Evolutionary conservation across 1,284 basidiomycete species (phyloP).

Genomic region (Tetrapyrgos nigripes): DNA sequence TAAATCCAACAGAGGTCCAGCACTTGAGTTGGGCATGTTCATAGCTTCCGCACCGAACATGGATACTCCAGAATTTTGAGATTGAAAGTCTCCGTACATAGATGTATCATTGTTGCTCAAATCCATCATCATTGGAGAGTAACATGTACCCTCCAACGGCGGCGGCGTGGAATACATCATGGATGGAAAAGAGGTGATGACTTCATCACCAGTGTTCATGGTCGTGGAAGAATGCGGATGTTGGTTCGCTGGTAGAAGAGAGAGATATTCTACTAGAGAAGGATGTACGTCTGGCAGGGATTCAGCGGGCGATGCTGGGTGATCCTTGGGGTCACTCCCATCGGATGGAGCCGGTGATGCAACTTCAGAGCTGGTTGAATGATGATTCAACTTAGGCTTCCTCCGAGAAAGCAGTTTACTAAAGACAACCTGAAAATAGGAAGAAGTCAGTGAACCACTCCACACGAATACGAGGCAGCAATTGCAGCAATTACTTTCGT

Average conservation of each 20-base stretch:
- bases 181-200: constrained; percentile 12
- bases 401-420: constrained; percentile 51
- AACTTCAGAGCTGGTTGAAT: constrained; percentile 3
- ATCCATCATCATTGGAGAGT: neutral
- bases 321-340: constrained; percentile 25
- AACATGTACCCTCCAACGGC: neutral
- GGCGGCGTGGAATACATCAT: neutral
- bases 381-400: constrained; percentile 7
- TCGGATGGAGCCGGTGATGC: constrained; percentile 25
- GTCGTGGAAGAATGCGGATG: constrained; percentile 26
- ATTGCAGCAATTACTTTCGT: constrained; percentile 57
- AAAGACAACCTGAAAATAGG: no score
- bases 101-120: neutral
- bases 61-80: neutral
- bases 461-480: no score
- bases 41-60: constrained; percentile 6
- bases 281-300: constrained; percentile 62
- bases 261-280: constrained; percentile 54
- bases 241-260: constrained; percentile 39
- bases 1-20: constrained; percentile 37
- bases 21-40: neutral
- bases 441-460: no score
- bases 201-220: constrained; percentile 5
- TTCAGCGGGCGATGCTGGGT: constrained; percentile 24
- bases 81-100: neutral